These are phyloP conservation scores for Scorias spongiosa DNA, from an alignment of 2,329 filamentous ascomycete genomes.

Conservation along the genomic window DNA sequence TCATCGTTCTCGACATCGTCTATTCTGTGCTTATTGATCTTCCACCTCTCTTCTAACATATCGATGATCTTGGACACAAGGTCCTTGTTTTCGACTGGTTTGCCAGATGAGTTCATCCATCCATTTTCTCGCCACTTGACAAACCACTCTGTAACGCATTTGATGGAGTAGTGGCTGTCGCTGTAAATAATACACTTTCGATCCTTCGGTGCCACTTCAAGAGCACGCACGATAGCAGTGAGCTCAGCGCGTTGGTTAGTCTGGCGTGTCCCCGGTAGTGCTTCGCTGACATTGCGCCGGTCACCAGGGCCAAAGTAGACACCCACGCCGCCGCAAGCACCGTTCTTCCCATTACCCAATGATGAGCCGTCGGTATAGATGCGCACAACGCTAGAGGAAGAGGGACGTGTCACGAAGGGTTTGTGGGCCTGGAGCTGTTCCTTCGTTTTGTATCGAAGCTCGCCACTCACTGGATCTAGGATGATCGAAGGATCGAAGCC, in stretches of 20 bases:
- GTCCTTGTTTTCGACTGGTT: constrained; percentile 73
- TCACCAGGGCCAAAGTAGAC: constrained; percentile 48
- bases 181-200: constrained; percentile 62
- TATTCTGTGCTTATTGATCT: constrained; percentile 16
- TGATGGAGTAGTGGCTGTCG: constrained; percentile 85
- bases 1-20: constrained; percentile 30
- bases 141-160: constrained; percentile 78
- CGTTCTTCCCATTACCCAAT: constrained; percentile 39
- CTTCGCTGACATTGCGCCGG: constrained; percentile 52
- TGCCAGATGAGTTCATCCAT: constrained; percentile 60
- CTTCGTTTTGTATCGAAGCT: constrained; percentile 39
- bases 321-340: constrained; percentile 45
- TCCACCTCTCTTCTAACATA: constrained; percentile 46
- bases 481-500: constrained; percentile 45
- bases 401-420: constrained; percentile 26
- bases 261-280: constrained; percentile 56
- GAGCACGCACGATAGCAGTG: constrained; percentile 68
- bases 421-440: constrained; percentile 33
- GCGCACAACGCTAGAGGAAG: constrained; percentile 31
- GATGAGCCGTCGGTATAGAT: constrained; percentile 52
- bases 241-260: constrained; percentile 97
- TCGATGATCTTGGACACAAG: constrained; percentile 58
- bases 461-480: constrained; percentile 38
- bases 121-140: constrained; percentile 57
- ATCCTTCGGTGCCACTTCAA: constrained; percentile 56